Evolutionary conservation across 768 basidiomycete genomes (phyloP).

Genomic region (Rubroboletus satanas): DNA sequence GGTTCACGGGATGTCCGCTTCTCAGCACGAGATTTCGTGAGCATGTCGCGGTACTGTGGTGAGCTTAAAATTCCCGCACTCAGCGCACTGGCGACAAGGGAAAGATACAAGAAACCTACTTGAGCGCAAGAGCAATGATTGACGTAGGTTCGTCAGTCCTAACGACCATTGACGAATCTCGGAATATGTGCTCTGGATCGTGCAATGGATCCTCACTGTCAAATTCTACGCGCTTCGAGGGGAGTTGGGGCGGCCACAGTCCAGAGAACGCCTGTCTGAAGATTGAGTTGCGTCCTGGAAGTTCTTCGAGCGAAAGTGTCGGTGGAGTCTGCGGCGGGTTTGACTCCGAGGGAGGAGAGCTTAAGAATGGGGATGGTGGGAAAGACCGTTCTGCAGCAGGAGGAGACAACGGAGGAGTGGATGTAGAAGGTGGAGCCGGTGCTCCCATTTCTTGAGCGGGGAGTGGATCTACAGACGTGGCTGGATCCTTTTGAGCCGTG

Average conservation of each 20-base stretch:
- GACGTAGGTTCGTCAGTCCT: conserved; percentile 97
- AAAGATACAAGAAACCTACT: conserved; percentile 44
- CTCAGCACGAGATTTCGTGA: conserved; percentile 71
- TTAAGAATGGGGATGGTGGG: conserved; percentile 57
- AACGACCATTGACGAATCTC: conserved; percentile 91
- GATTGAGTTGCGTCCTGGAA: conserved; percentile 58
- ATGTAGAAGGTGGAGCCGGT: conserved; percentile 10
- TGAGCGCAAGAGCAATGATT: conserved; percentile 91
- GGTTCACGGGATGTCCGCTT: conserved; percentile 61
- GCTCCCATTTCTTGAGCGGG: conserved; percentile 31
- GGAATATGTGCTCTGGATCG: conserved; percentile 90
- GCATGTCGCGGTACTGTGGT: conserved; percentile 76
- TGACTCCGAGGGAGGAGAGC: conserved; percentile 32
- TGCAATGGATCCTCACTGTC: conserved; percentile 65
- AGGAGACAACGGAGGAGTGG: conserved; percentile 27
- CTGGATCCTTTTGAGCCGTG: conserved; percentile 8
- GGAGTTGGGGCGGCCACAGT: conserved; percentile 65
- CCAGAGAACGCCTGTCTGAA: conserved; percentile 62
- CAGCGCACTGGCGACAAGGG: not conserved
- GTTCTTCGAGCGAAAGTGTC: conserved; percentile 50
- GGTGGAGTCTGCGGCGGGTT: conserved; percentile 45
- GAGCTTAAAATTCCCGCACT: conserved; percentile 45
- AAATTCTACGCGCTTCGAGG: conserved; percentile 51
- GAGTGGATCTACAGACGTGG: not conserved
- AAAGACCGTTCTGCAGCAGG: conserved; percentile 27